These are phyloP conservation scores for Globisporangium cystogenes DNA, from an alignment of 352 stramenopile genomes.

Conservation along the genomic window DNA sequence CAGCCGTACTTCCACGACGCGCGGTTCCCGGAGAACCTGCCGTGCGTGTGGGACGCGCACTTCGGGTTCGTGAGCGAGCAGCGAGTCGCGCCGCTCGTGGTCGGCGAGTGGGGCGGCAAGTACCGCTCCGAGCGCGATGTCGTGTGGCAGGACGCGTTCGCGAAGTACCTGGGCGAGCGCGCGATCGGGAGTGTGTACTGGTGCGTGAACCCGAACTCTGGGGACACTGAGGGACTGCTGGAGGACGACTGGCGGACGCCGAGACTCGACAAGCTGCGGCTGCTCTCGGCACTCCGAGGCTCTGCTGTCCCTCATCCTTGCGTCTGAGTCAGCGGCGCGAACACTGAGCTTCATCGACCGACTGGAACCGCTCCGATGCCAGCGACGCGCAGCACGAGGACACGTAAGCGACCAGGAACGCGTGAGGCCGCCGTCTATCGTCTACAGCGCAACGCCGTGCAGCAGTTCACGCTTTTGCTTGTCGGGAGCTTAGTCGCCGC, in stretches of 20 bases:
- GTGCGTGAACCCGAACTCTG: slow-evolving; percentile 60
- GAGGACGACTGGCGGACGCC: slow-evolving; percentile 50
- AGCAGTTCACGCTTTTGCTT: neutral
- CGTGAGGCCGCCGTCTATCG: neutral
- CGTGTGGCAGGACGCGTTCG: slow-evolving; percentile 44
- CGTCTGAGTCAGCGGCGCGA: neutral
- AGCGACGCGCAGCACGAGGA: too few species aligned
- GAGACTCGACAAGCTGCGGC: slow-evolving; percentile 30
- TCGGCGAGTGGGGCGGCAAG: slow-evolving; percentile 60
- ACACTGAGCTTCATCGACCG: too few species aligned
- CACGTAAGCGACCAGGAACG: too few species aligned
- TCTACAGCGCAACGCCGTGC: neutral
- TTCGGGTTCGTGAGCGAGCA: slow-evolving; percentile 40
- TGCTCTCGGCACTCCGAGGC: slow-evolving; percentile 38
- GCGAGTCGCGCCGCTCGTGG: slow-evolving; percentile 28
- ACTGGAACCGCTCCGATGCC: too few species aligned
- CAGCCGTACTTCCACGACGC: slow-evolving; percentile 39
- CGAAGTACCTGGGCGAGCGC: slow-evolving; percentile 20
- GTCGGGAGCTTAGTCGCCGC: neutral
- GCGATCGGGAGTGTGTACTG: slow-evolving; percentile 51
- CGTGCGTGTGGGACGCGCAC: slow-evolving; percentile 45
- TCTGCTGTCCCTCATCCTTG: slow-evolving; percentile 18
- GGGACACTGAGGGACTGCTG: slow-evolving; percentile 54
- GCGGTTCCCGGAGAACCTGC: slow-evolving; percentile 40
- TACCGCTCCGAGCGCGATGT: slow-evolving; percentile 28